A percentile compares a stretch with the other conserved stretches of the same genome.
Conservation (phyloP, 371 early-diverging fungal genomes). For the Rhizopus stolonifer region DNA sequence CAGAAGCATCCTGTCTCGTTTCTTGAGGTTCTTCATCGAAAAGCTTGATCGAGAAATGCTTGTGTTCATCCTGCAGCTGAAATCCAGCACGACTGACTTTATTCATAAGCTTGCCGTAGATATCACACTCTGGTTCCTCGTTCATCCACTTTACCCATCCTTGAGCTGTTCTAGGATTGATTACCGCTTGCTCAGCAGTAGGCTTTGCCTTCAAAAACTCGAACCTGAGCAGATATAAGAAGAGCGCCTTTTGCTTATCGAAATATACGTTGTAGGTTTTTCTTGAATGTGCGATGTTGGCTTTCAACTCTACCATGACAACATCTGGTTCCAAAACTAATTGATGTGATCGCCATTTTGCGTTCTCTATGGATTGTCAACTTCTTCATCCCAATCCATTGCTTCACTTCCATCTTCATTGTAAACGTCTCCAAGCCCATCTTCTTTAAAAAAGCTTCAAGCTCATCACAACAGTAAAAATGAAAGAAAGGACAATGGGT, state of each 20-base stretch:
- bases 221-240: slow-evolving; percentile 17
- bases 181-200: slow-evolving; percentile 19
- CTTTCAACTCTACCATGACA: slow-evolving; percentile 16
- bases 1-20: neutral
- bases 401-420: slow-evolving; percentile 1
- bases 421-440: neutral
- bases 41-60: slow-evolving; percentile 21
- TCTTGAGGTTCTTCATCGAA: slow-evolving; percentile 23
- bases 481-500: no score
- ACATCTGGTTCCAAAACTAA: slow-evolving; percentile 25
- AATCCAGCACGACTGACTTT: slow-evolving; percentile 26
- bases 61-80: slow-evolving; percentile 26
- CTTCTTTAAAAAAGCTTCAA: neutral
- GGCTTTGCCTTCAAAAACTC: slow-evolving; percentile 20
- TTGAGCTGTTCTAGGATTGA: slow-evolving; percentile 20
- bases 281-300: slow-evolving; percentile 18
- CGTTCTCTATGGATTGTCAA: slow-evolving; percentile 54
- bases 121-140: slow-evolving; percentile 16
- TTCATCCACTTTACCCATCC: slow-evolving; percentile 16
- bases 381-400: slow-evolving; percentile 6
- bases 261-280: slow-evolving; percentile 17
- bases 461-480: no score
- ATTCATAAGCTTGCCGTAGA: slow-evolving; percentile 21
- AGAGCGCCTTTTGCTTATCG: slow-evolving; percentile 9
- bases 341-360: slow-evolving; percentile 22